Percentiles rank a stretch among this genome's conserved stretches.
These are phyloP conservation scores for Isochrysis galbana DNA, from an alignment of 78 protist genomes.

Conservation along the genomic window DNA sequence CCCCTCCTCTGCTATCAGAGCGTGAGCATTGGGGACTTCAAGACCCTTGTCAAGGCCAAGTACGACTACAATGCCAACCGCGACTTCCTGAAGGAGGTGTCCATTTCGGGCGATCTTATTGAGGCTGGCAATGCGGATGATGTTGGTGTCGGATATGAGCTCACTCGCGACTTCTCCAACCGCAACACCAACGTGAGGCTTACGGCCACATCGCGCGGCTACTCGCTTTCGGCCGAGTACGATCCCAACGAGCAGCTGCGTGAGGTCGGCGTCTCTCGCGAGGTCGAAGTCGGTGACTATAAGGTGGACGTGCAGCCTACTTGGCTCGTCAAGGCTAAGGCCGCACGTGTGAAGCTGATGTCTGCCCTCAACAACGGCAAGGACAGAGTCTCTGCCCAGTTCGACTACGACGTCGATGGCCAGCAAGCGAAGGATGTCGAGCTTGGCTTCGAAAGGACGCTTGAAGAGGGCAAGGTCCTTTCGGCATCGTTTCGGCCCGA, in stretches of 20 bases:
- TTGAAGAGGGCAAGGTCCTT: not conserved
- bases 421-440: not conserved
- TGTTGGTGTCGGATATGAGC: not conserved
- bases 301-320: not conserved
- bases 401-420: not conserved
- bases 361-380: not conserved
- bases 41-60: not conserved
- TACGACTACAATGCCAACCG: not conserved
- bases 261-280: not conserved
- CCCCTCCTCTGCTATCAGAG: not conserved
- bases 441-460: not conserved
- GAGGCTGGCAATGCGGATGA: not conserved
- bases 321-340: not conserved
- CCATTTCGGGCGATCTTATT: not conserved
- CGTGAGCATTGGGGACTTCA: not conserved
- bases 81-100: conserved; percentile 3
- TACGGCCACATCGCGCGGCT: not conserved
- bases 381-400: not conserved
- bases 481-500: not conserved
- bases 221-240: not conserved
- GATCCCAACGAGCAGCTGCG: not conserved
- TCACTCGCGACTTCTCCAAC: not conserved
- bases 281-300: not conserved
- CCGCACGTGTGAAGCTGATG: conserved; percentile 1
- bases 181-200: not conserved